A percentile compares a stretch with the other conserved stretches of the same genome.
Conservation (phyloP, 164 flowering plant species). For the Nymphaea colorata region DNA sequence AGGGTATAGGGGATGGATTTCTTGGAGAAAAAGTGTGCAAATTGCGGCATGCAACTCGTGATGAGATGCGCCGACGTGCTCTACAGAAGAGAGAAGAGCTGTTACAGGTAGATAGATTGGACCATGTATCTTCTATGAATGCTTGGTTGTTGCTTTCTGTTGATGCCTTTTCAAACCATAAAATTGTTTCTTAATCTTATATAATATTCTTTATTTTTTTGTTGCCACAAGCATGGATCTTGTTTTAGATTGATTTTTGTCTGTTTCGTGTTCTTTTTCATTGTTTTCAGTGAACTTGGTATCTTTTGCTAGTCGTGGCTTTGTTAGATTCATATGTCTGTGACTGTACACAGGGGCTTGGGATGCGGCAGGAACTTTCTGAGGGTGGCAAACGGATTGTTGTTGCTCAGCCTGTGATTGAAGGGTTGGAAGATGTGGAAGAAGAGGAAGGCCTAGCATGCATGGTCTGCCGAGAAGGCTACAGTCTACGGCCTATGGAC, state of each 20-base stretch:
- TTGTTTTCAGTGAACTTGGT: too few species aligned
- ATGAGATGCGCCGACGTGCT: constrained; percentile 93
- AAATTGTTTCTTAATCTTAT: background rate
- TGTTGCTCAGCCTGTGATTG: constrained; percentile 63
- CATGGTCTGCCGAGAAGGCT: constrained; percentile 99
- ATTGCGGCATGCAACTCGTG: constrained; percentile 84
- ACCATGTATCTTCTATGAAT: background rate
- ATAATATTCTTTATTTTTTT: background rate
- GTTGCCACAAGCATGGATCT: background rate
- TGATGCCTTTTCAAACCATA: background rate
- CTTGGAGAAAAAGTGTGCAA: constrained; percentile 57
- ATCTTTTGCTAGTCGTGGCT: background rate
- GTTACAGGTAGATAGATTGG: constrained; percentile 53
- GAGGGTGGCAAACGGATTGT: constrained; percentile 94
- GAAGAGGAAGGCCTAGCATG: constrained; percentile 97
- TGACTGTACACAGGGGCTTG: constrained; percentile 45
- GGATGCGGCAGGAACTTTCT: constrained; percentile 77
- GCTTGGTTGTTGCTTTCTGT: background rate
- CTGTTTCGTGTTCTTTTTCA: background rate
- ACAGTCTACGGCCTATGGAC: constrained; percentile 82
- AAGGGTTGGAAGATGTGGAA: constrained; percentile 91
- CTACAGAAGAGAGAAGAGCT: constrained; percentile 65
- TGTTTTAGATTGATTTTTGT: too few species aligned
- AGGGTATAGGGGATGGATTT: constrained; percentile 81
- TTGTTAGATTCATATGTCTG: background rate